Conservation (phyloP, 2,329 filamentous ascomycete species). For the Trichoderma asperellum region DNA sequence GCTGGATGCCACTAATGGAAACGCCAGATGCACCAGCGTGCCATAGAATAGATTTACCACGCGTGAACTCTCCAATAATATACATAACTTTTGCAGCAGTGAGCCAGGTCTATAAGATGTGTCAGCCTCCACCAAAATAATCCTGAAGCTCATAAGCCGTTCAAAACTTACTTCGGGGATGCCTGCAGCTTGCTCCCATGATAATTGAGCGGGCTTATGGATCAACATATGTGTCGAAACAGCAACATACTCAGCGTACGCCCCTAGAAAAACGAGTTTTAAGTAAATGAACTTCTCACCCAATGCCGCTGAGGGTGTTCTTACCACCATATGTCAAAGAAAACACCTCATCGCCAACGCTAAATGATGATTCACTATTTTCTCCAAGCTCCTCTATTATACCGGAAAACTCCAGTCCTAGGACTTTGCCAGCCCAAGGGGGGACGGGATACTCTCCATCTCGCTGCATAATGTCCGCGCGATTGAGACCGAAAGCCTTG, state of each 20-base stretch:
- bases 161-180: background rate
- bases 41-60: background rate
- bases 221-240: conserved; percentile 1
- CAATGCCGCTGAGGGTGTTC: background rate
- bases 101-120: background rate
- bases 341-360: conserved; percentile 6
- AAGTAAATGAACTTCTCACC: background rate
- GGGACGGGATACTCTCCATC: conserved; percentile 4
- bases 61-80: background rate
- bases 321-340: conserved; percentile 7
- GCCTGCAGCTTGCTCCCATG: conserved; percentile 9
- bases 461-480: background rate
- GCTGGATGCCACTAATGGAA: background rate
- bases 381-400: background rate
- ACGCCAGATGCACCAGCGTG: background rate
- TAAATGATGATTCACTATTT: conserved; percentile 2
- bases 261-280: background rate
- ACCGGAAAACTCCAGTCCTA: background rate
- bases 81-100: conserved; percentile 10
- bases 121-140: background rate
- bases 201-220: background rate
- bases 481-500: background rate
- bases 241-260: conserved; percentile 1
- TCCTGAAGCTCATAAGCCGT: no score
- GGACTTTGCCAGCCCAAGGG: background rate